Evolutionary conservation across 2,329 filamentous ascomycete genomes (phyloP).

Genomic region (Exophiala calicioides): DNA sequence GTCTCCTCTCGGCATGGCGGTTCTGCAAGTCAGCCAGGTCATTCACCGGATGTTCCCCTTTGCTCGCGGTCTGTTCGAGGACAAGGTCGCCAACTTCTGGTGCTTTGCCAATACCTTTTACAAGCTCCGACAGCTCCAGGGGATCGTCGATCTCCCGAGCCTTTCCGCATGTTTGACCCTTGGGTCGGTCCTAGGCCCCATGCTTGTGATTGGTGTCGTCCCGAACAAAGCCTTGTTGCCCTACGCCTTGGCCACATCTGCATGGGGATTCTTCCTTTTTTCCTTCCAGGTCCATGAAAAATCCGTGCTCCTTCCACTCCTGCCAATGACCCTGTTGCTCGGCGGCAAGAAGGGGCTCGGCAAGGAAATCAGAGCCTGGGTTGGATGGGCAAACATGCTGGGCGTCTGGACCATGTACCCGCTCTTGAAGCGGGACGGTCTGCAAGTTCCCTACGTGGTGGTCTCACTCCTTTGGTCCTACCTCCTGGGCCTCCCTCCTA

Average conservation of each 20-base stretch:
- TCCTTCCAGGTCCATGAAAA: conserved; percentile 99
- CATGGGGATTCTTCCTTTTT: conserved; percentile 97
- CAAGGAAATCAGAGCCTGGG: conserved; percentile 79
- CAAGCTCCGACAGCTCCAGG: conserved; percentile 72
- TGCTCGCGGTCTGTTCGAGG: conserved; percentile 91
- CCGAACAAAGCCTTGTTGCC: conserved; percentile 77
- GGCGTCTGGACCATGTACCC: conserved; percentile 94
- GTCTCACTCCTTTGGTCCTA: conserved; percentile 88
- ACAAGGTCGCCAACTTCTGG: conserved; percentile 99
- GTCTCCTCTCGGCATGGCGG: conserved; percentile 70
- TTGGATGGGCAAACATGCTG: conserved; percentile 91
- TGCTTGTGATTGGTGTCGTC: conserved; percentile 73
- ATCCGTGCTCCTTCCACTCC: conserved; percentile 84
- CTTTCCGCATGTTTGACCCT: conserved; percentile 75
- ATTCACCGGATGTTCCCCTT: conserved; percentile 95
- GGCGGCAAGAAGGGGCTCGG: conserved; percentile 75
- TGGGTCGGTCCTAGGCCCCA: conserved; percentile 74
- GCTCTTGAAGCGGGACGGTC: conserved; percentile 78
- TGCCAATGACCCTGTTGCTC: conserved; percentile 89
- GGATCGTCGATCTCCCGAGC: conserved; percentile 70
- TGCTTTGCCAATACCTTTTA: conserved; percentile 77
- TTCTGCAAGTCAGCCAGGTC: conserved; percentile 79
- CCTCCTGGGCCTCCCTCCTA: conserved; percentile 81
- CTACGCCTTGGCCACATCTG: conserved; percentile 75
- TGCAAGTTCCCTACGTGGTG: conserved; percentile 81